Percentiles rank a stretch among this genome's conserved stretches.
Evolutionary conservation across 768 basidiomycete genomes (phyloP).

Genomic region (Holtermannia corniformis): DNA sequence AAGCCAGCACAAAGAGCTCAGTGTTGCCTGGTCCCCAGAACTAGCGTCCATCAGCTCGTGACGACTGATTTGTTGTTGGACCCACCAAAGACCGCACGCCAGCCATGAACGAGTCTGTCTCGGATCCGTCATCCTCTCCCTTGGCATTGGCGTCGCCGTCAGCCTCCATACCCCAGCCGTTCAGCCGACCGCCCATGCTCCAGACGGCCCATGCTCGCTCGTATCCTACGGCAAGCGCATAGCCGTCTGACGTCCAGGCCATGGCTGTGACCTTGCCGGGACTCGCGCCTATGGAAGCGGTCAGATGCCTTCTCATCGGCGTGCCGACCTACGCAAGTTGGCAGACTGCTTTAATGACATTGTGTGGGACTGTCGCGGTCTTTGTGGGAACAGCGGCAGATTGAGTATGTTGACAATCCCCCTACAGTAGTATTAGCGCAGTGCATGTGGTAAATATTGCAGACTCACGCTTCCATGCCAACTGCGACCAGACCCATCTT

Average conservation of each 20-base stretch:
- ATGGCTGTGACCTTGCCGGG: constrained; percentile 42
- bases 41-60: constrained; percentile 44
- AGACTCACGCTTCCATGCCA: constrained; percentile 57
- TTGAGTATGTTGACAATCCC: constrained; percentile 59
- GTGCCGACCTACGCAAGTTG: constrained; percentile 16
- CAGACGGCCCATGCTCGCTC: constrained; percentile 80
- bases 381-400: constrained; percentile 58
- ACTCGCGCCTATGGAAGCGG: constrained; percentile 19
- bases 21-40: constrained; percentile 93
- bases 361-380: constrained; percentile 53
- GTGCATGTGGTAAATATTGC: no score
- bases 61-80: constrained; percentile 3
- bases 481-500: constrained; percentile 75
- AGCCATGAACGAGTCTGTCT: constrained; percentile 54
- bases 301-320: neutral
- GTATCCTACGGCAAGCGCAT: constrained; percentile 89
- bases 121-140: constrained; percentile 55
- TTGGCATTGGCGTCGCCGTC: constrained; percentile 51
- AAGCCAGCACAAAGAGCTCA: constrained; percentile 67
- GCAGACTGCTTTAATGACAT: constrained; percentile 39
- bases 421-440: no score
- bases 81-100: constrained; percentile 66
- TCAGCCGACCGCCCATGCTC: constrained; percentile 77
- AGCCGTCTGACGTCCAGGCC: constrained; percentile 94
- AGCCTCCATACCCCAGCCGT: constrained; percentile 65